Base-by-base conservation (phyloP, 148 eudicot species). In the Spergularia marina region DNA sequence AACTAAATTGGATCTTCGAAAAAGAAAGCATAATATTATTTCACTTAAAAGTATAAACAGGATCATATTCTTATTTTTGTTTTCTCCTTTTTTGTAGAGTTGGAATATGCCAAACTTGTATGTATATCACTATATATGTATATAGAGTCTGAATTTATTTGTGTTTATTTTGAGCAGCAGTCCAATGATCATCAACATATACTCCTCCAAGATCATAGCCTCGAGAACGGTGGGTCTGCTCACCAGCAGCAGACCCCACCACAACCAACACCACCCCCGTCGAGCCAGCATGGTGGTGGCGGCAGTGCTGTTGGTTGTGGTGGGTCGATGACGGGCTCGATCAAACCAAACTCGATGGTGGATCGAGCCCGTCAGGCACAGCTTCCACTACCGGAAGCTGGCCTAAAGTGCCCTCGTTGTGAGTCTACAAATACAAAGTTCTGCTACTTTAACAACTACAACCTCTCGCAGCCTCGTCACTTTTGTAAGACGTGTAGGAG, bases 331-430 rank as follows among this genome's bases (percentile, higher is more conserved):
- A 17, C 72, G 25, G 65, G 72, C 25, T 67, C 72, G 23, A 68
- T 67, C 41, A 76, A 76, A 53, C 78, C 78, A 5, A 76, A 76
- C 47, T 76, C 78, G 66, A 76, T 76, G 78, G 78, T 76, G 14
- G 78, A 76, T 76, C 56, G 78, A 25, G 78, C 78, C 53, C 78
- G 78, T 47, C 78, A 76, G 44, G 78, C 78, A 11, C 78, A 76
- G 41, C 61, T 76, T 60, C 78, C 78, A 0, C 41, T 76, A 9
- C 78, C 78, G 4, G 78, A 76, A 58, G 73, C 78, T 4, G 78
- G 78, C 10, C 73, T 61, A 44, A 76, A 76, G 21, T 76, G 78
- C 73, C 78, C 77, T 65, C 71, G 77, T 39, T 75, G 77, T 23
- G 77, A 75, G 40, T 75, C 71, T 1, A 75, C 77, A 0, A 75